phyloP scores from a whole-genome alignment of 2,329 filamentous ascomycete species.

The Claviceps citrina region DNA sequence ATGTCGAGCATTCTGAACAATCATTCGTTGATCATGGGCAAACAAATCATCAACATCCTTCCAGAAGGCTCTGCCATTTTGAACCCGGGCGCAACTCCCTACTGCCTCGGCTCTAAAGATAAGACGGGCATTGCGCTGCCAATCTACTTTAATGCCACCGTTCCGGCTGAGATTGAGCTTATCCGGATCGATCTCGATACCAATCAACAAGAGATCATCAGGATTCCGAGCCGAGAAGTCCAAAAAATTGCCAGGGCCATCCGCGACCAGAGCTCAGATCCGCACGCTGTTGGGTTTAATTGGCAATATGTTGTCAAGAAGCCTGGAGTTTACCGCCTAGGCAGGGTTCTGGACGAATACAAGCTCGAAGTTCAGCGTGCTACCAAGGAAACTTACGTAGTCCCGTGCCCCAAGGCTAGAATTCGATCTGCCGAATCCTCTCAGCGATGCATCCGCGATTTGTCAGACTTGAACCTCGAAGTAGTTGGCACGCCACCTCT shows the following conservation, averaged over 20 bases:
- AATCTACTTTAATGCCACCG: constrained; percentile 85
- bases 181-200: constrained; percentile 72
- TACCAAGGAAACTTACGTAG: constrained; percentile 65
- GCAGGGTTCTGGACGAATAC: constrained; percentile 78
- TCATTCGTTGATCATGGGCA: constrained; percentile 82
- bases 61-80: constrained; percentile 88
- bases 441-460: constrained; percentile 68
- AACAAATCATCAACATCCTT: constrained; percentile 93
- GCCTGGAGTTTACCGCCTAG: constrained; percentile 71
- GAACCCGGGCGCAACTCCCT: constrained; percentile 66
- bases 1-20: constrained; percentile 79
- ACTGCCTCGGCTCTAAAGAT: constrained; percentile 57
- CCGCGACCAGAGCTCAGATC: constrained; percentile 49
- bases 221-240: constrained; percentile 57
- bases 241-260: constrained; percentile 56
- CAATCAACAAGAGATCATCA: constrained; percentile 63
- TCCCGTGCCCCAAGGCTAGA: constrained; percentile 66
- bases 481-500: constrained; percentile 81
- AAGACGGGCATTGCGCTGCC: constrained; percentile 53
- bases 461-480: constrained; percentile 71
- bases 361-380: constrained; percentile 79
- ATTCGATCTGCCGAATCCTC: constrained; percentile 48
- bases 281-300: constrained; percentile 43
- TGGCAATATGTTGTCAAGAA: constrained; percentile 68
- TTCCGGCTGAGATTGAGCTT: constrained; percentile 79